Evolutionary conservation across 2,329 filamentous ascomycete genomes (phyloP).

Genomic region (Botrytis porri): DNA sequence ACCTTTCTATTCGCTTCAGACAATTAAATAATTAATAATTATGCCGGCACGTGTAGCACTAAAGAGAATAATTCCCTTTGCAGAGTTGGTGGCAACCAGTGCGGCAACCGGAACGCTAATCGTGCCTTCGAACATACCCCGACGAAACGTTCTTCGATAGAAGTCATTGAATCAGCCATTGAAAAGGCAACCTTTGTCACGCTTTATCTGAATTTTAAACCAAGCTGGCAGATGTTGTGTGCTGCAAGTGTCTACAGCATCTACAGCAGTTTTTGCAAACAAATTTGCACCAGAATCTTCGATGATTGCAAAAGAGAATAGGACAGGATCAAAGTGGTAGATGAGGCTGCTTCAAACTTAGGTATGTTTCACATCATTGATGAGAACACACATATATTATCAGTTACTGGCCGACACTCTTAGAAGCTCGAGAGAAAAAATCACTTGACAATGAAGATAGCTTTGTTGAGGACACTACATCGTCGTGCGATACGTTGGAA

Average conservation of each 20-base stretch:
- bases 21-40: background rate
- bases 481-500: background rate
- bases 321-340: background rate
- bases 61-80: background rate
- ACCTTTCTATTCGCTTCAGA: too few species aligned
- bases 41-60: background rate
- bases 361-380: background rate
- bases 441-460: background rate
- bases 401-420: background rate
- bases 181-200: background rate
- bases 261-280: background rate
- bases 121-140: background rate
- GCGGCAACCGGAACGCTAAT: rapidly evolving
- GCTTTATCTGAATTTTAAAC: background rate
- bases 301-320: background rate
- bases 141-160: background rate
- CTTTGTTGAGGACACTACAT: background rate
- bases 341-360: background rate
- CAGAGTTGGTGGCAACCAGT: background rate
- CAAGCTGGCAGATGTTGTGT: background rate
- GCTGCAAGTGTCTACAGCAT: rapidly evolving
- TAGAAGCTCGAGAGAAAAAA: background rate
- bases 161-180: background rate
- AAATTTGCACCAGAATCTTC: rapidly evolving
- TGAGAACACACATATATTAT: background rate